Conservation (phyloP, 2,329 filamentous ascomycete species). For the Phyllosticta citriasiana region DNA sequence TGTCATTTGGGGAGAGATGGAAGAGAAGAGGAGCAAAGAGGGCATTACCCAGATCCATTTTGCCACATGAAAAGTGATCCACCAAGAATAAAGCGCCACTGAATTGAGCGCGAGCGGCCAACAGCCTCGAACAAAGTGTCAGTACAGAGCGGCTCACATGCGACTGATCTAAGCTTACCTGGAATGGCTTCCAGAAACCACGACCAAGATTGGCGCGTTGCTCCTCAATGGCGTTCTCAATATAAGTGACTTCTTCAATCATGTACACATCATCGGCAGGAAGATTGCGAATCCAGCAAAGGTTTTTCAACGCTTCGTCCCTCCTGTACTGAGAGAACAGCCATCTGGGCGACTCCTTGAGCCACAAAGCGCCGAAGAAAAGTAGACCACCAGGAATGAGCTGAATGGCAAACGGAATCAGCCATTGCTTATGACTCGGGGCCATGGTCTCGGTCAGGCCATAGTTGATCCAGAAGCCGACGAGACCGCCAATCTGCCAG, state of each 20-base stretch:
- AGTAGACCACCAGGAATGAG: slow-evolving; percentile 27
- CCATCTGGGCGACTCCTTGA: slow-evolving; percentile 55
- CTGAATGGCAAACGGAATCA: slow-evolving; percentile 53
- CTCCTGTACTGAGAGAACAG: slow-evolving; percentile 51
- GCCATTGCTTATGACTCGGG: slow-evolving; percentile 34
- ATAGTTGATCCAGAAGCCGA: slow-evolving; percentile 40
- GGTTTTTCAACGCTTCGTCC: slow-evolving; percentile 42
- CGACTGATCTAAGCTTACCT: slow-evolving; percentile 12
- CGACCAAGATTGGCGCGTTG: slow-evolving; percentile 53
- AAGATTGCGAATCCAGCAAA: slow-evolving; percentile 56
- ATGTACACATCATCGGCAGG: slow-evolving; percentile 53
- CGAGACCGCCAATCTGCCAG: slow-evolving; percentile 43
- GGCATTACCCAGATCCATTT: slow-evolving; percentile 50
- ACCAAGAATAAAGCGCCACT: slow-evolving; percentile 64
- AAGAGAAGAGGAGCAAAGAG: slow-evolving; percentile 46
- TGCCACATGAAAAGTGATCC: slow-evolving; percentile 69
- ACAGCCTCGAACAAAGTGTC: background rate
- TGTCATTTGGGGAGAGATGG: slow-evolving; percentile 51
- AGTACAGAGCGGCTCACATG: slow-evolving; percentile 32
- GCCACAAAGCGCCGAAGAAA: slow-evolving; percentile 43
- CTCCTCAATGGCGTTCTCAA: slow-evolving; percentile 59
- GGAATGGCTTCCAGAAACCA: slow-evolving; percentile 56
- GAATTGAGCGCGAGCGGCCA: slow-evolving; percentile 38
- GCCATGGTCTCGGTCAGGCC: slow-evolving; percentile 34
- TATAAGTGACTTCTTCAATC: slow-evolving; percentile 59